A percentile compares a stretch with the other conserved stretches of the same genome.
Conservation (phyloP, 768 basidiomycete genomes). For the Coprinopsis cinerea region DNA sequence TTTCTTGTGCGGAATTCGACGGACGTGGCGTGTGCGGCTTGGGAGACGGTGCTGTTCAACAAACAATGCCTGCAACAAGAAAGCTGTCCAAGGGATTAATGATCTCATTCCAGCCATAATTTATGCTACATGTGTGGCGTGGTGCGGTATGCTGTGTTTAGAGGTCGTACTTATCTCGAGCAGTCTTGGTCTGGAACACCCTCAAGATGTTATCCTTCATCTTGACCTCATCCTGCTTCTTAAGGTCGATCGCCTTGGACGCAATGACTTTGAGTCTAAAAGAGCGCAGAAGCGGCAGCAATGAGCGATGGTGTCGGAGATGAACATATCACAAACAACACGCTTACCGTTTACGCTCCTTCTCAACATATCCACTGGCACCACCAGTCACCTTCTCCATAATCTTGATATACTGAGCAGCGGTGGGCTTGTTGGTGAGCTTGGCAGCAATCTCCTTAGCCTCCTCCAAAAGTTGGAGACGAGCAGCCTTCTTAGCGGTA, state of each 20-base stretch:
- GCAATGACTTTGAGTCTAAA: slow-evolving; percentile 51
- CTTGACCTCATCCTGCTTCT: slow-evolving; percentile 90
- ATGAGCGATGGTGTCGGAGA: slow-evolving; percentile 6
- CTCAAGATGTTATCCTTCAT: slow-evolving; percentile 83
- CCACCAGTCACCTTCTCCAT: slow-evolving; percentile 83
- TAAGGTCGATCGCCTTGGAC: slow-evolving; percentile 69
- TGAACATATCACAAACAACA: slow-evolving; percentile 11
- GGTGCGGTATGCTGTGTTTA: slow-evolving; percentile 27
- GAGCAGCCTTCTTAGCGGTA: slow-evolving; percentile 46
- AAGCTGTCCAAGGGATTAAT: neutral
- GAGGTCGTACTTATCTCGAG: slow-evolving; percentile 38
- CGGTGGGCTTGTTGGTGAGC: slow-evolving; percentile 44
- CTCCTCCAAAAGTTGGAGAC: slow-evolving; percentile 59
- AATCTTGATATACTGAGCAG: slow-evolving; percentile 79
- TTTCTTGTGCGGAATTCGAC: too few species aligned
- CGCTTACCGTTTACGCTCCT: slow-evolving; percentile 76
- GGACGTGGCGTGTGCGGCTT: neutral
- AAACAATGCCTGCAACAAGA: neutral
- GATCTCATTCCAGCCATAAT: slow-evolving; percentile 17
- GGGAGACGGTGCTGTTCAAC: neutral
- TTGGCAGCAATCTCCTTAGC: slow-evolving; percentile 49
- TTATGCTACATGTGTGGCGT: too few species aligned
- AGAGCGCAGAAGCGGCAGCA: slow-evolving; percentile 1
- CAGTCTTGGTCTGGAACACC: slow-evolving; percentile 48
- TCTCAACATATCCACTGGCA: slow-evolving; percentile 71